phyloP scores from a whole-genome alignment of 2,329 filamentous ascomycete genomes.

The Raffaelea arxii region DNA sequence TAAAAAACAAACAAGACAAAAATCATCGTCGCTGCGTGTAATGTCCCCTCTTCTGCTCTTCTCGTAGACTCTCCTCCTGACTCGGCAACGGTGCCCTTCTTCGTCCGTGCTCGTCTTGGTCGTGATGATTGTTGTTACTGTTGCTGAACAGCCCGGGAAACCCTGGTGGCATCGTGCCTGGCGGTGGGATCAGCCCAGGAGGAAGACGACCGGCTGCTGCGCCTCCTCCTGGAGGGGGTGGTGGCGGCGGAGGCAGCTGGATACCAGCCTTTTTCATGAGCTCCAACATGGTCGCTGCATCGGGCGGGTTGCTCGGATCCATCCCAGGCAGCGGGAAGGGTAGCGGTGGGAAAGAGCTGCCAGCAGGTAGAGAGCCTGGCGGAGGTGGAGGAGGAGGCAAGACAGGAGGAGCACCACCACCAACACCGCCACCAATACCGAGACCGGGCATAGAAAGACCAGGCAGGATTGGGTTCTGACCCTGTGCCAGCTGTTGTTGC shows the following conservation, averaged over 20 bases:
- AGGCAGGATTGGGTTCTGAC: conserved; percentile 34
- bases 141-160: no score
- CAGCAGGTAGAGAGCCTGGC: conserved; percentile 36
- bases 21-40: conserved; percentile 43
- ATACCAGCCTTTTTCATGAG: conserved; percentile 57
- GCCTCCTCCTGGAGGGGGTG: conserved; percentile 22
- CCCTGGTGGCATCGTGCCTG: conserved; percentile 25
- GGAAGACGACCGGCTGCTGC: no score
- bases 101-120: conserved; percentile 30
- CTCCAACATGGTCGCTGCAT: conserved; percentile 51
- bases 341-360: conserved; percentile 21
- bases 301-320: conserved; percentile 50
- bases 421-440: conserved; percentile 20
- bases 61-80: conserved; percentile 71
- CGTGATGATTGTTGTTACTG: no score
- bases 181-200: conserved; percentile 32
- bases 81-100: conserved; percentile 65
- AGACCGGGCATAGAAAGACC: conserved; percentile 50
- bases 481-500: conserved; percentile 26
- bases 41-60: conserved; percentile 60
- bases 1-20: no score
- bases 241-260: conserved; percentile 45
- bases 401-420: neutral
- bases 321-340: conserved; percentile 44
- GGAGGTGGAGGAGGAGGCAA: conserved; percentile 35